A percentile compares a stretch with the other conserved stretches of the same genome.
Conservation (phyloP, 176 grass and related monocot species). For the Juncus effusus region DNA sequence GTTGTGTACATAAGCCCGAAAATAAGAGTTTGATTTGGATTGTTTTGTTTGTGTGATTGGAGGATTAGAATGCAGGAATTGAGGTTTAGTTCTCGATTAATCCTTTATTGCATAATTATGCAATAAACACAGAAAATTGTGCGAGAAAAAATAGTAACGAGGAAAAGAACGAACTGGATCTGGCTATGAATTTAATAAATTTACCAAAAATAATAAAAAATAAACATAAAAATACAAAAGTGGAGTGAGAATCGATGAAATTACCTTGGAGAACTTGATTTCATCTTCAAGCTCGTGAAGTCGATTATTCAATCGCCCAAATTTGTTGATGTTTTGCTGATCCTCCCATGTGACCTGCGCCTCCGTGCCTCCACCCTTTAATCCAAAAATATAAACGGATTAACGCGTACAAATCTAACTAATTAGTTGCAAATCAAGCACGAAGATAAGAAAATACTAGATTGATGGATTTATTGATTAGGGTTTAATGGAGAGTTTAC, state of each 20-base stretch:
- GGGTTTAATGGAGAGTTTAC: conserved; percentile 3
- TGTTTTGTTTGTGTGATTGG: too few species aligned
- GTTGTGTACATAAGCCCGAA: too few species aligned
- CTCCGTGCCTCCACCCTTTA: conserved; percentile 81
- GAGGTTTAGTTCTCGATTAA: too few species aligned
- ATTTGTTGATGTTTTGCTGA: conserved; percentile 97
- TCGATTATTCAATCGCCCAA: conserved; percentile 93
- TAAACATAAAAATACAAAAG: background rate
- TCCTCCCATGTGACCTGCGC: conserved; percentile 98
- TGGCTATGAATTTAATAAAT: too few species aligned
- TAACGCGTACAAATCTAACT: background rate
- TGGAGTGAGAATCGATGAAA: background rate
- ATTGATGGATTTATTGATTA: background rate
- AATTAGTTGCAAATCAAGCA: background rate
- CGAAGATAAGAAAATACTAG: background rate
- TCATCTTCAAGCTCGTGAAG: conserved; percentile 84
- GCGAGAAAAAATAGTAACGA: too few species aligned
- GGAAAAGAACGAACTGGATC: too few species aligned
- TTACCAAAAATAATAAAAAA: background rate
- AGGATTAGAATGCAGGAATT: too few species aligned
- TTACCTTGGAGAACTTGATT: conserved; percentile 91
- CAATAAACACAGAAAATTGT: too few species aligned
- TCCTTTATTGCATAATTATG: too few species aligned
- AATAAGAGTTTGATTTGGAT: too few species aligned
- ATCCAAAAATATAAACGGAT: background rate